phyloP scores from a whole-genome alignment of 345 rosid species.

The Gossypium turneri region DNA sequence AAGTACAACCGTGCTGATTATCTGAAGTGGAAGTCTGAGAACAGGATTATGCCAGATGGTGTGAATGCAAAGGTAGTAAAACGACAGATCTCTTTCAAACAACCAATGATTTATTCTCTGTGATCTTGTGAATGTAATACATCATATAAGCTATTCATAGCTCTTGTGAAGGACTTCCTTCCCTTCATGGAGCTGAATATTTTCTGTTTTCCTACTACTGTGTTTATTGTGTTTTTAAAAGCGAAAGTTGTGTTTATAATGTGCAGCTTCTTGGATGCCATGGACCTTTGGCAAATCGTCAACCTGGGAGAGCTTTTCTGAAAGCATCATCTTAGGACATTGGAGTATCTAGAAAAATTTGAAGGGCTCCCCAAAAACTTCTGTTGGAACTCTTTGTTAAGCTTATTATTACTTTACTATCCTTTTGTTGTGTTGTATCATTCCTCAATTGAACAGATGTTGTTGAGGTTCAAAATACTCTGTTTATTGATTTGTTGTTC shows the following conservation, averaged over 20 bases:
- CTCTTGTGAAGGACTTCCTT: neutral
- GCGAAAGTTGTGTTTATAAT: neutral
- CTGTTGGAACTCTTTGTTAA: neutral
- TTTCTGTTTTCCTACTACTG: neutral
- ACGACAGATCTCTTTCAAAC: neutral
- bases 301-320: constrained; percentile 44
- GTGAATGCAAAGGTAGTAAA: constrained; percentile 47
- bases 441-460: neutral
- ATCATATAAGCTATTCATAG: neutral
- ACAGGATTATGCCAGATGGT: constrained; percentile 53
- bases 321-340: constrained; percentile 14
- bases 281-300: constrained; percentile 35
- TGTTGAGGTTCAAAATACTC: neutral
- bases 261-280: constrained; percentile 38
- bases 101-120: neutral
- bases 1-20: constrained; percentile 51
- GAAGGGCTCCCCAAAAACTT: neutral
- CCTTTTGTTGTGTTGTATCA: neutral
- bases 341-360: neutral
- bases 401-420: neutral
- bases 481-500: neutral
- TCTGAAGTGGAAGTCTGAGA: constrained; percentile 36
- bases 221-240: neutral
- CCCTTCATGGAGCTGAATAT: neutral
- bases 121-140: neutral